Evolutionary conservation across 2,329 filamentous ascomycete genomes (phyloP), one percentile per base, ranked within the genome.

Genomic region (Colletotrichum costaricense): DNA sequence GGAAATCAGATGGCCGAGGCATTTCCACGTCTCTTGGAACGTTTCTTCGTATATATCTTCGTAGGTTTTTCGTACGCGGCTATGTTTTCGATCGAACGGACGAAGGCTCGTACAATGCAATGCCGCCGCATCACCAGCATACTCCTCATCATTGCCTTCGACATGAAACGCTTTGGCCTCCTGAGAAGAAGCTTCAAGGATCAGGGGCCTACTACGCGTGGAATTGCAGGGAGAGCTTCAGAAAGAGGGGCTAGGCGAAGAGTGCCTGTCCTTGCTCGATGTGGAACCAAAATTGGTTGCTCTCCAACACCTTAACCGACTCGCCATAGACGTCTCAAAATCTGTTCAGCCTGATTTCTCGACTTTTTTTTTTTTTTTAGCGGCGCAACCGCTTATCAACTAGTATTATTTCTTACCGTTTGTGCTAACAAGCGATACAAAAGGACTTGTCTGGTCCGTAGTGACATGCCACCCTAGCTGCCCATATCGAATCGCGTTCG

Each of bases 101-200:
- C 22, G 28, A 66, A 22, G 49, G 63, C 35, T 24, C 28, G 19
- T 30, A 24, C 1, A 19, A 19, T 42, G 6, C 7, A 42, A n/a
- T 33, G 6, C 49, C 16, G 30, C 26, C 33, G 49, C 66, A 69
- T 8, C 19, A 16, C 7, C 33, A 54, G n/a, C 49, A 24, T 54
- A 42, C 38, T 19, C 38, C 38, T 19, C 16, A 42, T 42, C 8
- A n/a, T 58, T n/a, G 33, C 24, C 11, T 35, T 55, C 1, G 22
- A 63, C 9, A 11, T 24, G n/a, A 19, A 57, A 57, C 58, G 58
- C 66, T 69, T 69, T 59, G 54, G 42, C 60, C 62, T 11, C 33
- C n/a, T 28, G 38, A 11, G 12, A 28, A n/a, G 6, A 42, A 42
- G 35, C 4, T 26, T 22, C 16, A 59, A 24, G 52, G 28, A 42